A percentile compares a stretch with the other conserved stretches of the same genome.
Conservation (phyloP, 2,329 filamentous ascomycete genomes). For the Kalaharituber pfeilii region DNA sequence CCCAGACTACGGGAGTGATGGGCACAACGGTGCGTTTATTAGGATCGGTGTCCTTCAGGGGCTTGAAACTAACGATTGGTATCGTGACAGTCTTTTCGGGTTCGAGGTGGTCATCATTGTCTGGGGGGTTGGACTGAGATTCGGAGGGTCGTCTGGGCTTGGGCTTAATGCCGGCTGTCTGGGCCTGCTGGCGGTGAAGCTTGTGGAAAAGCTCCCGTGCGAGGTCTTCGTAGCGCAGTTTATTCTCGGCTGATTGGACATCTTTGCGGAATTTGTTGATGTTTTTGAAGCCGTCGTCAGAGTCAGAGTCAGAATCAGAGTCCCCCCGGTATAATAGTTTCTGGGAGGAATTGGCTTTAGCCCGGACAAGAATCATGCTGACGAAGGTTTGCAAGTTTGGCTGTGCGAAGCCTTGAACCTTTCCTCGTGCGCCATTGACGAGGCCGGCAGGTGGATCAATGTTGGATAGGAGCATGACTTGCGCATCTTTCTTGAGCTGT, state of each 20-base stretch:
- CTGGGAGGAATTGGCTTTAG: neutral
- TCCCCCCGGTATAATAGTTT: neutral
- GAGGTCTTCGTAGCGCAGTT: neutral
- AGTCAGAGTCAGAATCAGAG: neutral
- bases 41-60: neutral
- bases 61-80: conserved; percentile 15
- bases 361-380: neutral
- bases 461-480: conserved; percentile 38
- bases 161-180: too few relatives aligned
- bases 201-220: neutral
- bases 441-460: conserved; percentile 30
- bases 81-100: conserved; percentile 8
- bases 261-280: neutral
- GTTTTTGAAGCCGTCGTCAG: neutral
- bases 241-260: neutral
- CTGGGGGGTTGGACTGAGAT: too few relatives aligned
- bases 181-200: neutral
- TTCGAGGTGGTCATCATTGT: too few relatives aligned
- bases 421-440: conserved; percentile 35
- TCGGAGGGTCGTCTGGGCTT: too few relatives aligned
- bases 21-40: neutral
- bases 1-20: neutral
- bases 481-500: conserved; percentile 35
- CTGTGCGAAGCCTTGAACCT: conserved; percentile 31
- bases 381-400: conserved; percentile 24